Base-by-base conservation (phyloP, 1,139 yeast species). In the Blastobotrys malaysiensis region DNA sequence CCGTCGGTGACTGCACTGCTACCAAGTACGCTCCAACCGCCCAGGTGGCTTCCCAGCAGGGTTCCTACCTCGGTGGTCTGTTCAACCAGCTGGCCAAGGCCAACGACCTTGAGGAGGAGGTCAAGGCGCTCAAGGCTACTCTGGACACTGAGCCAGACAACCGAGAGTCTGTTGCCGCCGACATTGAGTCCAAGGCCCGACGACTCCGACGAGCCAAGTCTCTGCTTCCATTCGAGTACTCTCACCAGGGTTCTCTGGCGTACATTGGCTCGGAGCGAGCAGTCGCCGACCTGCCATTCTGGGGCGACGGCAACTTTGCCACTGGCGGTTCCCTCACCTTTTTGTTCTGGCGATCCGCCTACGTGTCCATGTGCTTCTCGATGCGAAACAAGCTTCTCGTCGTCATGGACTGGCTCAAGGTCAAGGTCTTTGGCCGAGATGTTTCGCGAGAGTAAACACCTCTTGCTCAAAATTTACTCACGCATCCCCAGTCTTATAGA, bases 41-140 rank as follows among this genome's bases (percentile, higher is more conserved):
- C 50, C 97, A 91, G 78, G 97, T 90, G 57, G 98, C 98, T 48
- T 85, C 89, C 76, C 97, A 91, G 77, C 93, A 90, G 74, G 97
- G 97, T 67, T 78, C 79, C 59, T 91, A 82, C 73, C 81, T 91
- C 63, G 95, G 93, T 51, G 76, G 77, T 44, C 80, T 82, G 61
- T 86, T 91, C 72, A 80, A 80, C 72, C 82, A 78, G 65, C 75
- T 86, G 63, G 85, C 89, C 66, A 80, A 82, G 63, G 79, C 88
- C 57, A 90, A 86, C 60, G 76, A 80, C 49, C 71, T 85, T 59
- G 78, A 84, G 65, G 71, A 72, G 45, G 77, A 73, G 52, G 62
- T 76, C 48, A 60, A 64, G 53, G 63, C 64, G 48, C 72, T 77
- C 49, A 76, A 78, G 68, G 70, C 73, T 57, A 63, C 73, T 56